These are phyloP conservation scores for Apiosordaria backusii DNA, from an alignment of 495 filamentous ascomycete genomes.

Conservation along the genomic window DNA sequence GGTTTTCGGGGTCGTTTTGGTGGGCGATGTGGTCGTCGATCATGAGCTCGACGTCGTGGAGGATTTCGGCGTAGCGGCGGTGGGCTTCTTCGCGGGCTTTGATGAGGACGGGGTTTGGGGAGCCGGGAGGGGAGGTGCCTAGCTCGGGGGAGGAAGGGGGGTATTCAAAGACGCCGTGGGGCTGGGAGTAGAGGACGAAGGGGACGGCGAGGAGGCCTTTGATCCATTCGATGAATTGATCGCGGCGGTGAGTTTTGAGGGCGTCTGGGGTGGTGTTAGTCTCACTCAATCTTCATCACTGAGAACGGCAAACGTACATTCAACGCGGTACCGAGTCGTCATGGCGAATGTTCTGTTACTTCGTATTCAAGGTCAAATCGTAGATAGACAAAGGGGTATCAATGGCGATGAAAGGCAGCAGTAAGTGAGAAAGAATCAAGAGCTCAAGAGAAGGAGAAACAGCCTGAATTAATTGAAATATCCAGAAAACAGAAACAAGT, in stretches of 20 bases:
- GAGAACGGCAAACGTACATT: slow-evolving; percentile 56
- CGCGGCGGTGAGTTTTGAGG: slow-evolving; percentile 80
- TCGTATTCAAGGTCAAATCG: not conserved
- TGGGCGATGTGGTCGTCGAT: slow-evolving; percentile 86
- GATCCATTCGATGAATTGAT: slow-evolving; percentile 73
- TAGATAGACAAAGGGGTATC: not conserved
- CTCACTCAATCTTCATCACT: not conserved
- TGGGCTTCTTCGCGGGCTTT: slow-evolving; percentile 65
- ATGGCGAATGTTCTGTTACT: slow-evolving; percentile 41
- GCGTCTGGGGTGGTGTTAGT: slow-evolving; percentile 56
- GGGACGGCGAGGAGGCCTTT: slow-evolving; percentile 91
- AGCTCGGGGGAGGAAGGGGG: slow-evolving; percentile 37
- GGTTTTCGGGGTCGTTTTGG: slow-evolving; percentile 54
- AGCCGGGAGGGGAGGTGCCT: not conserved
- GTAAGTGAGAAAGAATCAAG: not conserved
- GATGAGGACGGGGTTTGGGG: slow-evolving; percentile 38
- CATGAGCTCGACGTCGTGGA: slow-evolving; percentile 87
- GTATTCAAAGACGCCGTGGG: slow-evolving; percentile 72
- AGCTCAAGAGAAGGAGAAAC: not conserved
- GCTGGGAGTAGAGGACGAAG: slow-evolving; percentile 95
- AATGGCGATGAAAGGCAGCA: not conserved
- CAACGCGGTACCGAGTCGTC: slow-evolving; percentile 89
- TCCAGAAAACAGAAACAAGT: slow-evolving; percentile 1
- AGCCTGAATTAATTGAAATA: not conserved
- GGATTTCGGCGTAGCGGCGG: slow-evolving; percentile 88